phyloP scores from a whole-genome alignment of 2,329 filamentous ascomycete species.

The Periconia macrospinosa region DNA sequence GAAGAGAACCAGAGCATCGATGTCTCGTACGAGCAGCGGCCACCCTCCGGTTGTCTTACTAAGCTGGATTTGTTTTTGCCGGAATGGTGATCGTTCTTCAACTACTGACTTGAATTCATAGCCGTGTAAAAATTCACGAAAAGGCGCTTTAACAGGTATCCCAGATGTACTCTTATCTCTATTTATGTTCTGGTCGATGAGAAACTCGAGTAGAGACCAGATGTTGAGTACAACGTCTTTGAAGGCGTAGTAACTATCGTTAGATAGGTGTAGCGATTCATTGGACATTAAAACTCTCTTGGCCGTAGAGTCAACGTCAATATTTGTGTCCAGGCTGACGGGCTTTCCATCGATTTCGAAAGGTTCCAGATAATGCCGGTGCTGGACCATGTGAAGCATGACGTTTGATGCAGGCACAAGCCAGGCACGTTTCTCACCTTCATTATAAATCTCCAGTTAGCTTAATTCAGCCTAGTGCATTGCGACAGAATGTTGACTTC shows the following conservation, averaged over 20 bases:
- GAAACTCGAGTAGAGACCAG: constrained; percentile 19
- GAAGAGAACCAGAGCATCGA: constrained; percentile 19
- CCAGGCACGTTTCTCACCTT: constrained; percentile 13
- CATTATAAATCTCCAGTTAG: too few species aligned
- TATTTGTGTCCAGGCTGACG: constrained; percentile 4
- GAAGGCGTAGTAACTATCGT: constrained; percentile 12
- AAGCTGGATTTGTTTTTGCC: constrained; percentile 9
- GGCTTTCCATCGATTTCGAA: constrained; percentile 10
- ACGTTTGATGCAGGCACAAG: constrained; percentile 17
- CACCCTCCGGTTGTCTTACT: constrained; percentile 17
- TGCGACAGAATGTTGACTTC: too few species aligned
- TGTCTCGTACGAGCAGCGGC: constrained; percentile 14
- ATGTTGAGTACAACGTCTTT: constrained; percentile 11
- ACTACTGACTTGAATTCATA: constrained; percentile 20
- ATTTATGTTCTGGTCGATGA: constrained; percentile 14
- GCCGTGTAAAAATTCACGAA: constrained; percentile 8
- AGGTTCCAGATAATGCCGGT: constrained; percentile 13
- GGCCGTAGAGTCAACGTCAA: constrained; percentile 2
- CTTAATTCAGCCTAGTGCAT: too few species aligned
- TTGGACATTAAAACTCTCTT: constrained; percentile 8
- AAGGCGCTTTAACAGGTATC: constrained; percentile 3
- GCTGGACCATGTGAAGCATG: constrained; percentile 20
- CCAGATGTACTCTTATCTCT: constrained; percentile 6
- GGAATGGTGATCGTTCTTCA: constrained; percentile 13
- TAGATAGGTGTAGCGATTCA: constrained; percentile 3